Conservation (phyloP, 2,329 filamentous ascomycete species). For the Epichloe hybrida region DNA sequence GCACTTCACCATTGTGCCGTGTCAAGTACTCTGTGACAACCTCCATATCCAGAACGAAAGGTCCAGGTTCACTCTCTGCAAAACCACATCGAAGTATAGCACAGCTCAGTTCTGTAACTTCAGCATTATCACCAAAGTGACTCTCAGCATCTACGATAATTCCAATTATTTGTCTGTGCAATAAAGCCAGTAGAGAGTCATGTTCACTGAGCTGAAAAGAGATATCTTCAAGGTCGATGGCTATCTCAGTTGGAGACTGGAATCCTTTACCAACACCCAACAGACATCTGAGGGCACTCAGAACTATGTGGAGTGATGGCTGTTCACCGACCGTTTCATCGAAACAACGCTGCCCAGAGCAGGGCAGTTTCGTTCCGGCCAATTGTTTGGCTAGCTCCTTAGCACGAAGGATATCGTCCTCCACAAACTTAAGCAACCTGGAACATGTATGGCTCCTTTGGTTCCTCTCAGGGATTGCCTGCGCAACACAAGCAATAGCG, state of each 20-base stretch:
- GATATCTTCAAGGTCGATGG: slow-evolving; percentile 52
- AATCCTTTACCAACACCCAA: slow-evolving; percentile 58
- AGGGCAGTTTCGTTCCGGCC: slow-evolving; percentile 8
- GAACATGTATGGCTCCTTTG: slow-evolving; percentile 40
- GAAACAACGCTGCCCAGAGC: slow-evolving; percentile 13
- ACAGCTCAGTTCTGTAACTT: slow-evolving; percentile 60
- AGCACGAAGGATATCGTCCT: slow-evolving; percentile 34
- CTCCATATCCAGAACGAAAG: slow-evolving; percentile 59
- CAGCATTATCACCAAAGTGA: slow-evolving; percentile 45
- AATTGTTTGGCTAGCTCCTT: slow-evolving; percentile 10
- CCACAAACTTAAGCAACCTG: slow-evolving; percentile 47
- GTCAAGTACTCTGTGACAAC: slow-evolving; percentile 55
- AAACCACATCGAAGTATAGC: slow-evolving; percentile 61
- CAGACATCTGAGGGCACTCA: slow-evolving; percentile 52
- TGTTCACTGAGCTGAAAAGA: slow-evolving; percentile 1
- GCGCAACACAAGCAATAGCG: slow-evolving; percentile 62
- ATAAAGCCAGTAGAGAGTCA: slow-evolving; percentile 12
- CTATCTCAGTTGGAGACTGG: slow-evolving; percentile 52
- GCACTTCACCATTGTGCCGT: slow-evolving; percentile 43
- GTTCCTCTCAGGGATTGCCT: slow-evolving; percentile 49
- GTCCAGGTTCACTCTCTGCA: slow-evolving; percentile 58
- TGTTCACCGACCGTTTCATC: slow-evolving; percentile 26
- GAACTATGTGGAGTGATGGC: slow-evolving; percentile 31
- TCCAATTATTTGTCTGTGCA: slow-evolving; percentile 34
- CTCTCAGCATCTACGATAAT: slow-evolving; percentile 33